Conservation (phyloP, 176 grass and related monocot genomes). For the Luzula sylvatica region DNA sequence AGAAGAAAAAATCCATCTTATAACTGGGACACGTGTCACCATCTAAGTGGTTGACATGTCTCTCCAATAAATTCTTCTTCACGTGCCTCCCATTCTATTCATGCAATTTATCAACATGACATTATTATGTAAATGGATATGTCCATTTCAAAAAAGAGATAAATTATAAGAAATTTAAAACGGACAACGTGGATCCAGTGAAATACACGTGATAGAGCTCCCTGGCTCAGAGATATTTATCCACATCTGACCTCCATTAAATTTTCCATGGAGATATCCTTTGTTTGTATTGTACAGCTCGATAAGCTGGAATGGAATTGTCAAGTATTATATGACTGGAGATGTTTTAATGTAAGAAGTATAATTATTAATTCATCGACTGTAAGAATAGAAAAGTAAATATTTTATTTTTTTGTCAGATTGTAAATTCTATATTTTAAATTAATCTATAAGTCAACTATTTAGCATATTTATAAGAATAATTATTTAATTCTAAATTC, state of each 20-base stretch:
- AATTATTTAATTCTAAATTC: not conserved
- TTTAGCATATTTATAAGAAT: not conserved
- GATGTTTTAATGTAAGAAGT: no score
- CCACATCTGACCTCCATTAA: not conserved
- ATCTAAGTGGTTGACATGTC: no score
- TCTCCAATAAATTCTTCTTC: not conserved
- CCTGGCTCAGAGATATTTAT: not conserved
- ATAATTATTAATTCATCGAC: not conserved
- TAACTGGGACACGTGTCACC: no score
- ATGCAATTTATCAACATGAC: constrained; percentile 7
- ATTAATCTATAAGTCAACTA: no score
- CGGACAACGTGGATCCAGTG: not conserved
- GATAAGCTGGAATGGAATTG: not conserved
- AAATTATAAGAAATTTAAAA: not conserved
- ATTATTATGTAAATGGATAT: not conserved
- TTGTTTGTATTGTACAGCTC: not conserved
- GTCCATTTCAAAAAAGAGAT: not conserved
- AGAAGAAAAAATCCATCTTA: no score
- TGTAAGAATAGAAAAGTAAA: not conserved
- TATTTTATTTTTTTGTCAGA: no score
- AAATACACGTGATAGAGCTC: constrained; percentile 7
- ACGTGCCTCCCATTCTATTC: constrained; percentile 11
- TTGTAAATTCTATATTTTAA: no score
- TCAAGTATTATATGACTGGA: no score
- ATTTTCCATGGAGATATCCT: not conserved